Percentiles rank a stretch among this genome's conserved stretches.
phyloP scores from a whole-genome alignment of 257 asterid species.

The Capsicum rhomboideum region DNA sequence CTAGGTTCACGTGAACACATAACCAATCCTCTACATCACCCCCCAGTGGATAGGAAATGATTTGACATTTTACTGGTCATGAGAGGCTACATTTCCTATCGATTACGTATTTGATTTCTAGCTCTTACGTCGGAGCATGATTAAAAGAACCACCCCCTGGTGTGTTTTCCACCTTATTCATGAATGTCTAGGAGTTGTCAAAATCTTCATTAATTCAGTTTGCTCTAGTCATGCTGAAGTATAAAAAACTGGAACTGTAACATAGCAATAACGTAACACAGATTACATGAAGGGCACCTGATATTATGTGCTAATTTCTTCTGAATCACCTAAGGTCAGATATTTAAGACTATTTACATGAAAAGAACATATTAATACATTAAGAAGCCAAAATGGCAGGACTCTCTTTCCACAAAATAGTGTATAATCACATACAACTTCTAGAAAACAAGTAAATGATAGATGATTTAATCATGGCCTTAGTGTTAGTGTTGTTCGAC shows the following conservation, averaged over 20 bases:
- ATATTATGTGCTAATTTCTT: not conserved
- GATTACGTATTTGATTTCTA: too few relatives aligned
- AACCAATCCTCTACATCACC: not conserved
- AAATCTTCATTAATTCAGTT: not conserved
- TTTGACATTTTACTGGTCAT: too few relatives aligned
- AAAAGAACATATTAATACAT: not conserved
- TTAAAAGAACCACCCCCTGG: not conserved
- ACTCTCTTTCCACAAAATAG: not conserved
- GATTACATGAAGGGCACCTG: not conserved
- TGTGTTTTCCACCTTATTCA: not conserved
- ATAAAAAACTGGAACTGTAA: not conserved
- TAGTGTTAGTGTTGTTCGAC: conserved; percentile 4
- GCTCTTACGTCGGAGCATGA: too few relatives aligned
- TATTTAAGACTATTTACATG: not conserved
- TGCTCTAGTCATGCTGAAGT: too few relatives aligned
- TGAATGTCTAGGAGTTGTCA: not conserved
- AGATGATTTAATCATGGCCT: not conserved
- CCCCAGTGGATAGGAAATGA: too few relatives aligned
- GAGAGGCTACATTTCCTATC: too few relatives aligned
- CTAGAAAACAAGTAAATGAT: not conserved
- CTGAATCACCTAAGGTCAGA: not conserved
- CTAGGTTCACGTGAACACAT: not conserved
- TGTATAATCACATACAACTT: not conserved
- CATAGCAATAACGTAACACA: not conserved
- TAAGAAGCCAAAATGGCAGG: not conserved